Base-by-base conservation (phyloP, 306 rosid genomes). In the Arachis stenosperma region DNA sequence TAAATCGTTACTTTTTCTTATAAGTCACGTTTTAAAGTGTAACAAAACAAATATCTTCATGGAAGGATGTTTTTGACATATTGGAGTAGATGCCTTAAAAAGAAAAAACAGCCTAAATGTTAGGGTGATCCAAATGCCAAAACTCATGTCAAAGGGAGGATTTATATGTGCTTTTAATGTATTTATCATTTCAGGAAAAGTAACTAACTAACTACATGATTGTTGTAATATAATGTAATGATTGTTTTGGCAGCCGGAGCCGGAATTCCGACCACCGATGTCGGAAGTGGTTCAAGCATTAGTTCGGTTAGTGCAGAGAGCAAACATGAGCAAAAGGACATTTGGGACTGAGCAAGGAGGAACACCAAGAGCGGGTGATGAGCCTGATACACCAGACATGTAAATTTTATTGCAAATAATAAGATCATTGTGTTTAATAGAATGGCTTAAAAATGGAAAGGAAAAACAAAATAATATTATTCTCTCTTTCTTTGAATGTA, bases 221-320 rank as follows among this genome's bases (percentile, higher is more conserved):
- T 33, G 37, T 33, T 33, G 4, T 33, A 22, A 22, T 22, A 22
- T 22, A 22, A 22, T 22, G 27, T 33, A 33, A 33, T 33, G 37
- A 6, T 47, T 79, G 72, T 58, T 74, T 67, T 55, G 62, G 83
- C 97, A 94, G 99, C 87, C 92, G 17, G 99, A 94, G 82, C 97
- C 99, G 2, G 99, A 94, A 69, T 94, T 94, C 72, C 96, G 99
- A 83, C 99, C 99, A 14, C 97, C 99, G 0, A 94, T 94, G 99
- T 94, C 99, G 2, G 99, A 94, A 81, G 99, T 94, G 58, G 99
- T 94, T 60, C 88, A 94, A 80, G 93, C 96, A 3, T 65, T 94
- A 74, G 99, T 94, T 65, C 88, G 92, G 30, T 80, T 94, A 52
- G 96, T 94, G 73, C 99, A 94, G 74, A 91, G 99, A 77, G 86